Evolutionary conservation across 192 early-diverging fungal species (phyloP), one percentile per base, ranked within the genome.

Genomic region (Tieghemiomyces parasiticus): DNA sequence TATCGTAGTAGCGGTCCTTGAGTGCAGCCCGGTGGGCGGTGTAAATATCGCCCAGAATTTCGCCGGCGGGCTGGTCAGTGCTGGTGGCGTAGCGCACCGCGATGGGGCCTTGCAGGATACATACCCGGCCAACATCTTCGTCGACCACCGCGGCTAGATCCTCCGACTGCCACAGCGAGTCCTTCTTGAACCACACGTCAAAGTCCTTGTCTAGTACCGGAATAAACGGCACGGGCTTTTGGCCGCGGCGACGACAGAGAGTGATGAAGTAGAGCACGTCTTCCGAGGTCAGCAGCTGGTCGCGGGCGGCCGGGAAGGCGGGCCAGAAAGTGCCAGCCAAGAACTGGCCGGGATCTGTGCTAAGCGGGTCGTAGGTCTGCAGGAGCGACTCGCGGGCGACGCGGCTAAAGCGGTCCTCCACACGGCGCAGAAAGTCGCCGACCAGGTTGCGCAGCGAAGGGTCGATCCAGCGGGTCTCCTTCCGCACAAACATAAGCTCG

Each of bases 211-310:
- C 91, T 22, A 97, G 67, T 16, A 84, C 78, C 9, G 88, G 86
- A 38, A 97, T 86, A 67, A 92, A 95, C 33, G 89, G 87, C 10
- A 88, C 83, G 14, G 89, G 94, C 73, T 92, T 93, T 63, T 88
- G 84, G 26, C 83, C 83, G 46, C 83, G 88, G 70, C 78, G 79
- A 29, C 76, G 74, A 68, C 78, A 83, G 28, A 89, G 68, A 64
- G 80, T 75, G 47, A 92, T 65, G 70, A 92, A 89, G 78, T 89
- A 81, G 58, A 85, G 75, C 24, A 89, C 84, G 71, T 92, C 90
- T 63, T 90, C 90, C 52, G 85, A 82, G 28, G 87, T 89, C 58
- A 92, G 70, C 20, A 82, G 78, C 73, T 92, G 90, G 20, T 70
- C 67, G 47, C 71, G 67, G 44, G 84, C 85, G 47, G 76, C 68